Evolutionary conservation across 1,139 yeast genomes (phyloP).

Genomic region (Pichia sp.): DNA sequence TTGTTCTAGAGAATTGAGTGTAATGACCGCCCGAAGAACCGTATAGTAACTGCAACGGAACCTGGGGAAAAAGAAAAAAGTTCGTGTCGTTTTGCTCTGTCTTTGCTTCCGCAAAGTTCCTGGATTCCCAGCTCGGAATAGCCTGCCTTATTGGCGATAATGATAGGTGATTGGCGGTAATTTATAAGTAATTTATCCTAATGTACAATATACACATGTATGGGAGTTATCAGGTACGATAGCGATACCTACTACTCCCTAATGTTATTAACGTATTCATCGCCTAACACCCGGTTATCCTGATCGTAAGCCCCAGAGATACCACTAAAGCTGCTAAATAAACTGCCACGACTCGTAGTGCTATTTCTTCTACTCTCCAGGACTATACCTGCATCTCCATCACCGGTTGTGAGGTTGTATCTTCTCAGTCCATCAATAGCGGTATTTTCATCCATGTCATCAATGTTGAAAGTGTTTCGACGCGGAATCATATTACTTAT

Average conservation of each 20-base stretch:
- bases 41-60: too few species aligned
- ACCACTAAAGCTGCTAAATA: constrained; percentile 19
- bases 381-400: constrained; percentile 5
- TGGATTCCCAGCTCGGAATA: neutral
- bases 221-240: too few species aligned
- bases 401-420: constrained; percentile 14
- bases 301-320: constrained; percentile 19
- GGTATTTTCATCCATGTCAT: neutral
- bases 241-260: neutral
- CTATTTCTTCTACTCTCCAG: constrained; percentile 7
- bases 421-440: constrained; percentile 16
- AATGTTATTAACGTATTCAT: constrained; percentile 22
- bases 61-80: too few species aligned
- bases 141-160: too few species aligned
- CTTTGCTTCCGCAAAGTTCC: neutral
- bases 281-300: constrained; percentile 22
- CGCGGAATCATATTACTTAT: too few species aligned
- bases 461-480: neutral
- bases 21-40: too few species aligned
- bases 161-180: too few species aligned
- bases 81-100: constrained; percentile 16
- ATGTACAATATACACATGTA: too few species aligned
- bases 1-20: too few species aligned
- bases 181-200: too few species aligned
- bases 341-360: constrained; percentile 1